Conservation (phyloP, 345 rosid species). For the Capsella bursapastoris region DNA sequence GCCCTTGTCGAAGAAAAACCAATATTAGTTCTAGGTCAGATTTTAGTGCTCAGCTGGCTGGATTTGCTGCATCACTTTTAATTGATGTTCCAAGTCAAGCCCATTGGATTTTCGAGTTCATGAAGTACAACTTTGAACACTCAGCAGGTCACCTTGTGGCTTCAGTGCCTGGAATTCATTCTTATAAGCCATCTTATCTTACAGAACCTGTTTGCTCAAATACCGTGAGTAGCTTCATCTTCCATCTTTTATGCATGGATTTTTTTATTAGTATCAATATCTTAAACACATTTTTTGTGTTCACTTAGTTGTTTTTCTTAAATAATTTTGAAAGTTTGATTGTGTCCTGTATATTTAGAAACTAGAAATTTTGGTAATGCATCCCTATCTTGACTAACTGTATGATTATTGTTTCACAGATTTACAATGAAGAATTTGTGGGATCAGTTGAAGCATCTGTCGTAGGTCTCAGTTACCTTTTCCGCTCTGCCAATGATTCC, state of each 20-base stretch:
- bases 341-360: slow-evolving; percentile 14
- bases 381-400: slow-evolving; percentile 15
- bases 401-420: slow-evolving; percentile 34
- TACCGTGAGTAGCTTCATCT: slow-evolving; percentile 46
- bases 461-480: slow-evolving; percentile 87
- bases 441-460: slow-evolving; percentile 81
- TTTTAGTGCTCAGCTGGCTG: slow-evolving; percentile 88
- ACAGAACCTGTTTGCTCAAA: slow-evolving; percentile 41
- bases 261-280: slow-evolving; percentile 17
- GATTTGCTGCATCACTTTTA: slow-evolving; percentile 81
- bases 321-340: neutral
- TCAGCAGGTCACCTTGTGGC: slow-evolving; percentile 78
- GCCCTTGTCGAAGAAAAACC: slow-evolving; percentile 46
- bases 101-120: slow-evolving; percentile 74
- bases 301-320: slow-evolving; percentile 2
- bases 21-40: slow-evolving; percentile 57
- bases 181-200: slow-evolving; percentile 49
- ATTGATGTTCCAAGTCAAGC: slow-evolving; percentile 86
- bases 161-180: slow-evolving; percentile 89
- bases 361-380: slow-evolving; percentile 14
- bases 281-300: neutral
- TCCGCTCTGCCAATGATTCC: slow-evolving; percentile 59
- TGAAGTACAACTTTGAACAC: slow-evolving; percentile 73
- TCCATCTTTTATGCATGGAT: slow-evolving; percentile 6
- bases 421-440: slow-evolving; percentile 49